Evolutionary conservation across 1,139 yeast species (phyloP), one percentile per base, ranked within the genome.

Genomic region (Yamadazyma conglobata): DNA sequence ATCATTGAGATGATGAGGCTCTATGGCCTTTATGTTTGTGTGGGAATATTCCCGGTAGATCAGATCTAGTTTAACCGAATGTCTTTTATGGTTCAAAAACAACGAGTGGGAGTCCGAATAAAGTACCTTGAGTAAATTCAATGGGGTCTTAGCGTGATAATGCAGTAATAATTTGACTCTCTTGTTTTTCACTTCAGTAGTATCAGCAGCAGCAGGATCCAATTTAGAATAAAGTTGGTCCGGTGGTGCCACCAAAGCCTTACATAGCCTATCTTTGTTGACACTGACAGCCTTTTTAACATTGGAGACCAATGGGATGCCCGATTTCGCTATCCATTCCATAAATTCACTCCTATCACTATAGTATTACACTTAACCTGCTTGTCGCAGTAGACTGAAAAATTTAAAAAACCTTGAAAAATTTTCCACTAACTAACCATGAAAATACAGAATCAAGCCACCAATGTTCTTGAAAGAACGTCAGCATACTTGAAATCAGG

Each of bases 391-490:
- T n/a, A n/a, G n/a, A n/a, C n/a, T n/a, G n/a, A n/a, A n/a, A n/a
- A n/a, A n/a, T n/a, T n/a, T n/a, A 12, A 25, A 14, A 14, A 8
- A 6, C 8, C 5, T 13, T 19, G 23, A 27, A 27, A 27, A 27
- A 4, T 27, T 27, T 27, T 27, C 30, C 20, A 16, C 23, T 26
- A 15, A 4, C 5, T 9, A 12, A 19, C 19, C 25, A 82, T 83
- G 91, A 80, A 76, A 65, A 65, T 79, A 36, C 87, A 81, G 50
- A 70, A 71, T 13, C 67, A 72, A 41, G 93, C 95, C 17, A 68
- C 77, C 23, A 73, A 75, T 36, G 85, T 88, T 12, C 70, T 87
- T 31, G 85, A 82, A 52, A 73, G 88, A 48, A 83, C 94, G 0
- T 79, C 93, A 2, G 79, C 81, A 31, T 78, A 77, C 47, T 60